Percentiles rank a stretch among this genome's conserved stretches.
These are phyloP conservation scores for Ottelia alismoides DNA, from an alignment of 106 monocot species.

Conservation along the genomic window DNA sequence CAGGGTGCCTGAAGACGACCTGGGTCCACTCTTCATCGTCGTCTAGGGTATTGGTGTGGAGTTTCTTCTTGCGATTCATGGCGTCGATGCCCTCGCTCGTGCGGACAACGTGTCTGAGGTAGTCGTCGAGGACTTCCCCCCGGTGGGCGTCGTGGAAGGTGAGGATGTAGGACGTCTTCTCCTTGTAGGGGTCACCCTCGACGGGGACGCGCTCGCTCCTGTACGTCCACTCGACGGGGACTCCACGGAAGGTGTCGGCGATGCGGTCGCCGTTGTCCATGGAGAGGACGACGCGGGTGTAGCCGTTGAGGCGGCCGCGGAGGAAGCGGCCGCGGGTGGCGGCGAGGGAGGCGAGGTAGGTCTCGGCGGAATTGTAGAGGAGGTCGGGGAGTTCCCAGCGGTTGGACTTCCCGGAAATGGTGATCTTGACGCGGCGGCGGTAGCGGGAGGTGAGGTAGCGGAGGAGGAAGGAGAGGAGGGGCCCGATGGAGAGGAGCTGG, in stretches of 20 bases:
- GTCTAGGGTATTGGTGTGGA: slow-evolving; percentile 6
- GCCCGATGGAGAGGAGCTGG: not conserved
- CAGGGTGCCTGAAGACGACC: slow-evolving; percentile 20
- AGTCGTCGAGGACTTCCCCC: too few species aligned
- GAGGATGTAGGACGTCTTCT: slow-evolving; percentile 11
- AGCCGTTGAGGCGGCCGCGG: not conserved
- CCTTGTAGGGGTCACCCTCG: not conserved
- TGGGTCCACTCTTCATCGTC: slow-evolving; percentile 4
- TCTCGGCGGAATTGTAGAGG: not conserved
- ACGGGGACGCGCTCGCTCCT: too few species aligned
- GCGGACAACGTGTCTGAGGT: too few species aligned
- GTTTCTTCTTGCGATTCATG: slow-evolving; percentile 1
- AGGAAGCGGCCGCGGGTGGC: too few species aligned
- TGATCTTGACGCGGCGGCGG: not conserved
- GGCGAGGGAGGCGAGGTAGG: not conserved
- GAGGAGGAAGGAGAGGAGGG: too few species aligned
- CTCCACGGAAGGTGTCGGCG: not conserved
- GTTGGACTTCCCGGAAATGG: not conserved
- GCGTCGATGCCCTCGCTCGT: too few species aligned
- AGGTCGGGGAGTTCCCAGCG: not conserved
- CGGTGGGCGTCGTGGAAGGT: slow-evolving; percentile 6
- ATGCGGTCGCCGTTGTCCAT: not conserved
- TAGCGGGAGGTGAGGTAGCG: too few species aligned
- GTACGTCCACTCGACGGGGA: not conserved
- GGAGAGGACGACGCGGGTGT: not conserved